Evolutionary conservation across 345 rosid species (phyloP), one percentile per base, ranked within the genome.

Genomic region (Sonneratia caseolaris): DNA sequence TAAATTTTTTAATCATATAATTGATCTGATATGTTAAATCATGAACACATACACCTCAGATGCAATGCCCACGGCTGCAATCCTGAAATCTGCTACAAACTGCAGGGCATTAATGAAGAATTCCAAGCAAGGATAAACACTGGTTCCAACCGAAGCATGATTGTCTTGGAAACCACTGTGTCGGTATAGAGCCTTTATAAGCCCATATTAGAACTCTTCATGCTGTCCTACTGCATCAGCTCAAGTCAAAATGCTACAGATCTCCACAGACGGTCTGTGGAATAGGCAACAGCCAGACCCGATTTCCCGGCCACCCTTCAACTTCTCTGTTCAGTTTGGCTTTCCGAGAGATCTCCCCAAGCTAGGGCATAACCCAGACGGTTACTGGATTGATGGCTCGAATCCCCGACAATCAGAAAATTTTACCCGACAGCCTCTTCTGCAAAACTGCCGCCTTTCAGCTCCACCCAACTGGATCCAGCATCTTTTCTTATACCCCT

Each of bases 381-480:
- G n/a, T 57, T 57, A 57, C 32, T n/a, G 8, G 21, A 16, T 13
- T 13, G 51, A 47, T 9, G 15, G 9, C 57, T n/a, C 66, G 3
- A 12, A 11, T 27, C 37, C 37, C 37, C 2, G 37, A 61, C 66
- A 22, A 14, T 3, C 9, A 1, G 6, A 62, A 32, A 27, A 13
- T 35, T 11, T 74, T 48, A 66, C n/a, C 27, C 57, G 14, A 40
- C 73, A 9, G 70, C 73, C 21, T 64, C 55, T 27, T 66, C 65
- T 35, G n/a, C 19, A 4, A 42, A 61, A 66, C 43, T 70, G 43
- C 55, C 4, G 24, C 27, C 68, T 27, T 59, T 70, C 65, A 42
- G 16, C 66, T 73, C 71, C 37, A 77, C 67, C 80, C 80, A 71
- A 74, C 80, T 74, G 73, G 66, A 74, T 42, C 78, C 76, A n/a